Percentiles rank a stretch among this genome's conserved stretches.
Conservation (phyloP, 108 stramenopile species). For the Fistulifera pelliculosa region DNA sequence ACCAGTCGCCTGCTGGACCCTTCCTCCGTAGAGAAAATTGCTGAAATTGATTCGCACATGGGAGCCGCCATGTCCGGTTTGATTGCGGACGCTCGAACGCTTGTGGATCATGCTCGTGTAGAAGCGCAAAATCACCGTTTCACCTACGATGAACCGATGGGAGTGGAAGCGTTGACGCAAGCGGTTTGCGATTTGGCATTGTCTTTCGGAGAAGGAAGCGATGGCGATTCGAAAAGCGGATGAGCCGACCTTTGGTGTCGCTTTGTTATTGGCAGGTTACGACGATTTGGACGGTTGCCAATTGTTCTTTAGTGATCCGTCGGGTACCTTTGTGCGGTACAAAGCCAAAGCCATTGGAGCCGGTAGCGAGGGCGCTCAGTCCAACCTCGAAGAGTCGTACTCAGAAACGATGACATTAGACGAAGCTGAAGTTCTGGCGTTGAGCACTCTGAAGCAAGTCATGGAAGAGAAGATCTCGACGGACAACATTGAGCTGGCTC, state of each 20-base stretch:
- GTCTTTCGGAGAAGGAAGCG: conserved; percentile 92
- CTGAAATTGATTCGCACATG: conserved; percentile 94
- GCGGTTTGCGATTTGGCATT: conserved; percentile 97
- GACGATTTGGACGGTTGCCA: conserved; percentile 91
- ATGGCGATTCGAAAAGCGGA: conserved; percentile 91
- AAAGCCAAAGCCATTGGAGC: conserved; percentile 99
- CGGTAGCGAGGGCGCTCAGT: conserved; percentile 95
- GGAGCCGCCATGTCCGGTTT: conserved; percentile 98
- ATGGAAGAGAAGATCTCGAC: conserved; percentile 99
- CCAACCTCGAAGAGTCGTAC: conserved; percentile 90
- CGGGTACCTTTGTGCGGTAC: conserved; percentile 96
- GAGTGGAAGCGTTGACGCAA: conserved; percentile 97
- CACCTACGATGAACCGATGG: conserved; percentile 97
- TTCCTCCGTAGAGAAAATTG: conserved; percentile 93
- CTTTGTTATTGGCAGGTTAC: conserved; percentile 93
- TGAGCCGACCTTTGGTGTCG: conserved; percentile 98
- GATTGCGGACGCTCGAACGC: conserved; percentile 94
- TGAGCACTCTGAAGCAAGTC: conserved; percentile 93
- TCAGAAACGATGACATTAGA: conserved; percentile 87
- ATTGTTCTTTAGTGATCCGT: conserved; percentile 97
- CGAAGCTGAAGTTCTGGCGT: conserved; percentile 91
- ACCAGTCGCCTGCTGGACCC: conserved; percentile 92
- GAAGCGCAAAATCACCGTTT: conserved; percentile 99
- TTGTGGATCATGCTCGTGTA: conserved; percentile 98
- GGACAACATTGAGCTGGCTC: conserved; percentile 93